Conservation (phyloP, 306 rosid species). For the Fagus crenata region DNA sequence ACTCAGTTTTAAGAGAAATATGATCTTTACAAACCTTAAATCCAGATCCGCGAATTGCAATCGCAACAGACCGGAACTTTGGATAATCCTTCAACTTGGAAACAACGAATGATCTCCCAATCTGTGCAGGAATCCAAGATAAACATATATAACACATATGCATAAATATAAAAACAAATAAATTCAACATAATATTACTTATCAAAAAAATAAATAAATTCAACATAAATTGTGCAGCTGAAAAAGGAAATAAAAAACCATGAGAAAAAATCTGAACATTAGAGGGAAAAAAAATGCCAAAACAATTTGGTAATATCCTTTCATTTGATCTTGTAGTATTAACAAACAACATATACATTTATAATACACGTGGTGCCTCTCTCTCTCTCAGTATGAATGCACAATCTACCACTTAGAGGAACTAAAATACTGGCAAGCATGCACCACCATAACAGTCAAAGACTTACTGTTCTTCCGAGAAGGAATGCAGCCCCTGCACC, state of each 20-base stretch:
- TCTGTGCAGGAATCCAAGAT: constrained; percentile 49
- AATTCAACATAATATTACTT: neutral
- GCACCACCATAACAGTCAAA: neutral
- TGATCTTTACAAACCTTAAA: constrained; percentile 67
- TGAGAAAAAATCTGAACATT: constrained; percentile 7
- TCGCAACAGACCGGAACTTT: constrained; percentile 75
- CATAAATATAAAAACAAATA: constrained; percentile 3
- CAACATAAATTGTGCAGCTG: constrained; percentile 17
- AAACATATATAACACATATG: constrained; percentile 6
- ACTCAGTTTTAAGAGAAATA: constrained; percentile 12
- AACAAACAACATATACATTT: neutral
- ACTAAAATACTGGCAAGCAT: neutral
- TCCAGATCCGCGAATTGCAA: constrained; percentile 81
- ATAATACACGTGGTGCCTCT: neutral
- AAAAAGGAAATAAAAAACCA: constrained; percentile 4
- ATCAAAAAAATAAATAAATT: neutral
- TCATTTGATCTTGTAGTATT: neutral
- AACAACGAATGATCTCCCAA: constrained; percentile 84
- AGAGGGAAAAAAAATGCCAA: neutral
- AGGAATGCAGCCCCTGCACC: constrained; percentile 89
- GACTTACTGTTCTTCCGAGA: constrained; percentile 86
- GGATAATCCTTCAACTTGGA: constrained; percentile 96
- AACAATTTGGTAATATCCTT: neutral
- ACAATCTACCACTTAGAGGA: neutral
- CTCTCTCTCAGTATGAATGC: neutral